Percentiles rank a stretch among this genome's conserved stretches.
phyloP scores from a whole-genome alignment of 1,284 basidiomycete species.

The Melampsora larici-populina region DNA sequence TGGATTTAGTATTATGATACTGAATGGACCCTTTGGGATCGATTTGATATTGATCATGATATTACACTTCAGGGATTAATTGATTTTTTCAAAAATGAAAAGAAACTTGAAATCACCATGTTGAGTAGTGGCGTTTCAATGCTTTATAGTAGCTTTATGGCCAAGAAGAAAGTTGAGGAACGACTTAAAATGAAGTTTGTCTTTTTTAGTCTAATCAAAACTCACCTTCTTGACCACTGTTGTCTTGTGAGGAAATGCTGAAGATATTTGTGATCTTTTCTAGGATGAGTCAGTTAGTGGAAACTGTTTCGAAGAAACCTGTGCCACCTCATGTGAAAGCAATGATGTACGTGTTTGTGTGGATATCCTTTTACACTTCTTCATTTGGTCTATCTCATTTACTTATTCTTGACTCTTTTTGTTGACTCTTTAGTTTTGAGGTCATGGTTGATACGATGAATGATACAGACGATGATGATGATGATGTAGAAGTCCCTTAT shows the following conservation, averaged over 20 bases:
- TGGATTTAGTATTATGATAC: constrained; percentile 65
- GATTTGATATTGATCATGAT: constrained; percentile 87
- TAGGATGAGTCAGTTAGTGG: constrained; percentile 82
- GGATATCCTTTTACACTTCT: not conserved
- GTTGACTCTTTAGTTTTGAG: constrained; percentile 16
- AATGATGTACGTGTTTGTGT: constrained; percentile 43
- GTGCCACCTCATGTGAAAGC: constrained; percentile 61
- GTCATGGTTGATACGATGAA: constrained; percentile 39
- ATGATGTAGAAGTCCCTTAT: constrained; percentile 43
- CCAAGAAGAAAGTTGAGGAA: constrained; percentile 84
- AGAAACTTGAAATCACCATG: constrained; percentile 89
- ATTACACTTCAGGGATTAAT: constrained; percentile 84
- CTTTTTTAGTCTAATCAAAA: constrained; percentile 45
- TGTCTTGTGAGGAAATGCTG: constrained; percentile 51
- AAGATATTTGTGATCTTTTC: constrained; percentile 45
- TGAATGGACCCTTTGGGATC: constrained; percentile 98
- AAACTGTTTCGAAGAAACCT: constrained; percentile 88
- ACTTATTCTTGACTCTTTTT: not conserved
- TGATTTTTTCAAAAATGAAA: constrained; percentile 75
- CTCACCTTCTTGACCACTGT: not conserved
- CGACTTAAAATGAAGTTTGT: constrained; percentile 69
- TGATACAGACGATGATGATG: constrained; percentile 25
- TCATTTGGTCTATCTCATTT: not conserved
- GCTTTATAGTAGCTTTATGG: constrained; percentile 91
- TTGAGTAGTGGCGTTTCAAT: constrained; percentile 95